phyloP scores from a whole-genome alignment of 371 early-diverging fungal species.

The Mortierella sp. region DNA sequence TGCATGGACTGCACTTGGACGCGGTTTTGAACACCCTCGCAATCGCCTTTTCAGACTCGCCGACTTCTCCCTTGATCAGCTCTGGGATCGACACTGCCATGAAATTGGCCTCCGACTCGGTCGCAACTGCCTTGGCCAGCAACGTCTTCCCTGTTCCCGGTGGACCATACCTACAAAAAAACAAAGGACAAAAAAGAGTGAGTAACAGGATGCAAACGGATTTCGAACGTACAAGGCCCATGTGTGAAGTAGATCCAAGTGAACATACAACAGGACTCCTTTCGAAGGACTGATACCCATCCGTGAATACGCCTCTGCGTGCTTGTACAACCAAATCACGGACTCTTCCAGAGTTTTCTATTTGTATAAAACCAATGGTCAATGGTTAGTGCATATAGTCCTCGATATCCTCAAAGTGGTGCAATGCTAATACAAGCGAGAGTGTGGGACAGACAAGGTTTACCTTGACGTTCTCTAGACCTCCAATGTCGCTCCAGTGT shows the following conservation, averaged over 20 bases:
- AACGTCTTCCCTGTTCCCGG: slow-evolving; percentile 96
- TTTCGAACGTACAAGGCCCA: neutral
- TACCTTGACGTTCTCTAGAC: slow-evolving; percentile 89
- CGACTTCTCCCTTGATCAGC: slow-evolving; percentile 94
- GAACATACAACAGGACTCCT: slow-evolving; percentile 76
- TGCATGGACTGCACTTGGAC: slow-evolving; percentile 90
- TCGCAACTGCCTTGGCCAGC: slow-evolving; percentile 92
- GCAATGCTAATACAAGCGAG: too few species aligned
- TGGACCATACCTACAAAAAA: slow-evolving; percentile 82
- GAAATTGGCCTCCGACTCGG: slow-evolving; percentile 94
- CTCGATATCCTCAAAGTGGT: neutral
- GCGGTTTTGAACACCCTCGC: slow-evolving; percentile 92
- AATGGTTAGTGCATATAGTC: neutral
- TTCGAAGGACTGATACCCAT: slow-evolving; percentile 78
- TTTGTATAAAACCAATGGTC: neutral
- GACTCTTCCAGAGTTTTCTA: slow-evolving; percentile 86
- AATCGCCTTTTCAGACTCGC: slow-evolving; percentile 95
- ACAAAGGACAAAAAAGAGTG: slow-evolving; percentile 20
- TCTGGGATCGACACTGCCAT: slow-evolving; percentile 94
- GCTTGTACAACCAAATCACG: slow-evolving; percentile 90
- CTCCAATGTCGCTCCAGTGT: slow-evolving; percentile 95
- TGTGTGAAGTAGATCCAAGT: neutral
- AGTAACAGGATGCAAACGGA: neutral
- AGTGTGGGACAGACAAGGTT: slow-evolving; percentile 12
- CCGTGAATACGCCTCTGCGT: slow-evolving; percentile 70